Evolutionary conservation across 768 basidiomycete species (phyloP).

Genomic region (Sporobolomyces phaffii): DNA sequence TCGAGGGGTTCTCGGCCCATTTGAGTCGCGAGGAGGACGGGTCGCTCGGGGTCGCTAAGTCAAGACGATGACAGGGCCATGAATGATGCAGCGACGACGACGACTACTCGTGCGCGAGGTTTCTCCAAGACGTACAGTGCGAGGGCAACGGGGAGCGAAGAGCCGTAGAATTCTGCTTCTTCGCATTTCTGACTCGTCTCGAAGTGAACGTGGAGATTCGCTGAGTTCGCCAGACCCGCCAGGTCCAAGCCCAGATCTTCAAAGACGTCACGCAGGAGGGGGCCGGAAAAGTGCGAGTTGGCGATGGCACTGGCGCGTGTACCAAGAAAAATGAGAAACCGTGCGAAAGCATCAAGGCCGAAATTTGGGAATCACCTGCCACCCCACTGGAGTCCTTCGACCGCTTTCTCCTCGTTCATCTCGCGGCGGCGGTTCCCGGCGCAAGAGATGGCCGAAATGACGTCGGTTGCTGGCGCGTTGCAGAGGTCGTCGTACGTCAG

Average conservation of each 20-base stretch:
- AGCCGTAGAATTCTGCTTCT: slow-evolving; percentile 20
- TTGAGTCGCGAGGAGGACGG: slow-evolving; percentile 34
- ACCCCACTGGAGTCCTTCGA: slow-evolving; percentile 28
- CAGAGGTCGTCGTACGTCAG: slow-evolving; percentile 43
- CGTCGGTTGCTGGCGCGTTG: slow-evolving; percentile 38
- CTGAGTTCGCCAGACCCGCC: not conserved
- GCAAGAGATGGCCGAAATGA: slow-evolving; percentile 56
- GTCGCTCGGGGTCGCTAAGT: slow-evolving; percentile 21
- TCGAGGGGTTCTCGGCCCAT: slow-evolving; percentile 27
- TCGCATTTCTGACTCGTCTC: slow-evolving; percentile 25
- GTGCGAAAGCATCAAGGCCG: not conserved
- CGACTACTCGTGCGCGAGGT: too few relatives aligned
- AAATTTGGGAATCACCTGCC: not conserved
- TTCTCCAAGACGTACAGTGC: slow-evolving; percentile 14
- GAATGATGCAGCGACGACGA: too few relatives aligned
- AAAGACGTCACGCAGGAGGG: slow-evolving; percentile 19
- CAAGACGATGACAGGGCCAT: too few relatives aligned
- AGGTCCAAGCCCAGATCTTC: not conserved
- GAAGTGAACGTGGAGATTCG: slow-evolving; percentile 24
- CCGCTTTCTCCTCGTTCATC: slow-evolving; percentile 29
- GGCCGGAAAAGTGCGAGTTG: slow-evolving; percentile 2
- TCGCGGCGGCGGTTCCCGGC: slow-evolving; percentile 36
- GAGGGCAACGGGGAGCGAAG: slow-evolving; percentile 13
- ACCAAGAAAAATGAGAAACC: too few relatives aligned
- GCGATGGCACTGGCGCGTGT: slow-evolving; percentile 15